Evolutionary conservation across 2,329 filamentous ascomycete genomes (phyloP).

Genomic region (Nakataea oryzae): DNA sequence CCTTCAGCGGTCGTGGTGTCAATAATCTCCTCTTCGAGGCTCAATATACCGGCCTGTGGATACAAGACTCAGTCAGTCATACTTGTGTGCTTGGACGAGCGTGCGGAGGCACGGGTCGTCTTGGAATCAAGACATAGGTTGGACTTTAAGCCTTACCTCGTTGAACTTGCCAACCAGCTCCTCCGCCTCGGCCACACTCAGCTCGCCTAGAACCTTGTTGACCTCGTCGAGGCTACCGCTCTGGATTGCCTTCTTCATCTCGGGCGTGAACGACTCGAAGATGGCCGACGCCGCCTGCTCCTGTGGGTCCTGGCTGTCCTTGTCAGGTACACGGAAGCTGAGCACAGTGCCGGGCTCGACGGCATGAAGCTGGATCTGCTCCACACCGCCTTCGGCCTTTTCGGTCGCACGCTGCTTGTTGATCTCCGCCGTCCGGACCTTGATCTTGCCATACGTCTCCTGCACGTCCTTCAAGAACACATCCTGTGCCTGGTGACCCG

Average conservation of each 20-base stretch:
- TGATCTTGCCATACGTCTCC: slow-evolving; percentile 76
- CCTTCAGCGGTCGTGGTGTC: slow-evolving; percentile 89
- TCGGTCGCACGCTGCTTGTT: slow-evolving; percentile 40
- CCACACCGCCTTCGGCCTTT: slow-evolving; percentile 50
- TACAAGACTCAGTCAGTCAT: not conserved
- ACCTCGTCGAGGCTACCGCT: slow-evolving; percentile 84
- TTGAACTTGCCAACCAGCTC: slow-evolving; percentile 68
- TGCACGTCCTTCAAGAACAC: slow-evolving; percentile 91
- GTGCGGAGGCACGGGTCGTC: not conserved
- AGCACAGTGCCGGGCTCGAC: slow-evolving; percentile 90
- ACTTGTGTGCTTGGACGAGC: too few relatives aligned
- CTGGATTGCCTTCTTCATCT: slow-evolving; percentile 70
- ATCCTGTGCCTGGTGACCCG: slow-evolving; percentile 79
- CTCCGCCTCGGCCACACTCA: slow-evolving; percentile 77
- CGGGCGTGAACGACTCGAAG: slow-evolving; percentile 75
- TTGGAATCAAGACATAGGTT: not conserved
- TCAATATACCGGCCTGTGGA: slow-evolving; percentile 39
- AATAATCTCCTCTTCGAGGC: slow-evolving; percentile 85
- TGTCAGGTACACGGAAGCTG: slow-evolving; percentile 70
- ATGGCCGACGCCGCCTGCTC: slow-evolving; percentile 57
- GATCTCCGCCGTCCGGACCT: slow-evolving; percentile 65
- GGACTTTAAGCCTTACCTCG: slow-evolving; percentile 34
- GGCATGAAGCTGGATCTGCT: slow-evolving; percentile 95
- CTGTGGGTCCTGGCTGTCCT: slow-evolving; percentile 54
- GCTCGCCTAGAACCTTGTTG: slow-evolving; percentile 75